Base-by-base conservation (phyloP, 2,329 filamentous ascomycete genomes). In the Colletotrichum cordylinicola region DNA sequence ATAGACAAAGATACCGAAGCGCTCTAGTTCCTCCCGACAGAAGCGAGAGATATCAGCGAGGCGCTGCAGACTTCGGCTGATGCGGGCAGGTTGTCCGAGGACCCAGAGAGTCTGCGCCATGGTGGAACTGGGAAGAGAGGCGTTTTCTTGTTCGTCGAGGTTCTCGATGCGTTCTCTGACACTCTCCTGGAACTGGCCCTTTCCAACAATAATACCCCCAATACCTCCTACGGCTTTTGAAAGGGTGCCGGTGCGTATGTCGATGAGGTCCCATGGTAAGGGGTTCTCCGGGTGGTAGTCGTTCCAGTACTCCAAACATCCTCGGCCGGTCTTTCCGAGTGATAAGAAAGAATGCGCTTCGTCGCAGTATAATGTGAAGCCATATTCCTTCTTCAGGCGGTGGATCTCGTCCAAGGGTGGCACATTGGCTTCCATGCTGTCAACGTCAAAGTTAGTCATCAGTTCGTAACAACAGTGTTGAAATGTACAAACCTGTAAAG, bases 231-330 rank as follows among this genome's bases (percentile, higher is more conserved):
- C 31, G 2, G 75, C 67, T 16, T 70, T 76, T n/a, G 78, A 78
- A 1, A 78, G 65, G 7, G 77, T 78, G 4, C 70, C 72, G 3
- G 77, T 78, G 21, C 78, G 72, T 16, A 79, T 62, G 39, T 79
- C 77, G 35, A 78, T 74, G 24, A 77, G 37, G 18, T 78, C 70
- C 55, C 27, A 69, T 3, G 77, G 70, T 2, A 77, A 61, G 0
- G 58, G 64, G 52, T 15, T 48, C 21, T 76, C 65, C 21, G 67
- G 24, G 5, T 78, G 75, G 24, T 37, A 43, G 27, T 78, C 70
- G 16, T 76, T 79, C 75, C 77, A 77, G 64, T 75, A 61, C 39
- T 79, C 77, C 27, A 78, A 31, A 21, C 75, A 78, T 29, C 78
- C 77, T 6, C 67, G 72, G 8, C 78, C 78, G 15, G 67, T 78